Evolutionary conservation across 768 basidiomycete species (phyloP).

Genomic region (Mycena haematopus): DNA sequence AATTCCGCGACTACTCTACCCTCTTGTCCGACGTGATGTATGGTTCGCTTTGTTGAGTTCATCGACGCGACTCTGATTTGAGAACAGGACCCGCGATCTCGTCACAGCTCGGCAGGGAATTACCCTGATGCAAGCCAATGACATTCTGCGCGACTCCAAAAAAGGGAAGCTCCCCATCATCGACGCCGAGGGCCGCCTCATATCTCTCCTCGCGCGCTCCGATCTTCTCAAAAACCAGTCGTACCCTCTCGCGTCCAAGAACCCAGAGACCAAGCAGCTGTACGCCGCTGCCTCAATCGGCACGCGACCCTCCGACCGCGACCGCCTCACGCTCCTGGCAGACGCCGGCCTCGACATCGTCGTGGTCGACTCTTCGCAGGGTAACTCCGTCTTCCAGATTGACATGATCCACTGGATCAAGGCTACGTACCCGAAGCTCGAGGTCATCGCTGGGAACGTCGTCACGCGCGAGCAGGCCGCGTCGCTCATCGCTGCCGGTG

Average conservation of each 20-base stretch:
- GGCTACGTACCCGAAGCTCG: slow-evolving; percentile 78
- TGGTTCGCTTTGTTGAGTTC: background rate
- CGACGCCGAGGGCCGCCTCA: slow-evolving; percentile 67
- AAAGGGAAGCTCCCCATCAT: slow-evolving; percentile 96
- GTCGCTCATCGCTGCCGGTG: slow-evolving; percentile 89
- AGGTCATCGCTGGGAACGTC: slow-evolving; percentile 97
- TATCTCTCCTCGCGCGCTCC: slow-evolving; percentile 91
- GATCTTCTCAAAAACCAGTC: slow-evolving; percentile 98
- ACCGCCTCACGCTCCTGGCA: slow-evolving; percentile 83
- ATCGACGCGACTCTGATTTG: background rate
- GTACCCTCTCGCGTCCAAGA: slow-evolving; percentile 93
- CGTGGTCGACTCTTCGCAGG: slow-evolving; percentile 94
- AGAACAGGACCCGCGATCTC: slow-evolving; percentile 70
- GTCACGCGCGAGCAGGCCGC: slow-evolving; percentile 98
- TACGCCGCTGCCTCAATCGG: slow-evolving; percentile 96
- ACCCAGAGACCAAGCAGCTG: slow-evolving; percentile 90
- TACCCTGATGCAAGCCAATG: slow-evolving; percentile 90
- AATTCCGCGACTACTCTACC: slow-evolving; percentile 78
- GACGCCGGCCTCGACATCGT: slow-evolving; percentile 97
- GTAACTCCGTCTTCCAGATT: slow-evolving; percentile 91
- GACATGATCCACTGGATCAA: slow-evolving; percentile 98
- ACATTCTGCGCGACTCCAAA: slow-evolving; percentile 93
- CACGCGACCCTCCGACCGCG: slow-evolving; percentile 87
- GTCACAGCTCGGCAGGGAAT: slow-evolving; percentile 90
- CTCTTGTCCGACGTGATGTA: slow-evolving; percentile 79